These are phyloP conservation scores for Mallotus repandus DNA, from an alignment of 441 rosid species.

Conservation along the genomic window DNA sequence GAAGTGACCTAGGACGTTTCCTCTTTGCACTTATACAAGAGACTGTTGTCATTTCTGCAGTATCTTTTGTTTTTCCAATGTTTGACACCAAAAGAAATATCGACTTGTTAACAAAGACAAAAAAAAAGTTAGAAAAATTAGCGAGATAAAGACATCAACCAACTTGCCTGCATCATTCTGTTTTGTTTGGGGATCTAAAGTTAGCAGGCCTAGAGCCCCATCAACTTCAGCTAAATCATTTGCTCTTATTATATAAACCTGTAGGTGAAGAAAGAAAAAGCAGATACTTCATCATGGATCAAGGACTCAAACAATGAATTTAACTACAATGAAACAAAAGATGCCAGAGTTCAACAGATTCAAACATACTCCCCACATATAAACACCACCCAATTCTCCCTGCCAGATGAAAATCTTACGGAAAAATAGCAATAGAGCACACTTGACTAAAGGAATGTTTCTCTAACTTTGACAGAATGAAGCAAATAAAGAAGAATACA, in stretches of 20 bases:
- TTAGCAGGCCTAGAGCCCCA: constrained; percentile 65
- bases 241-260: constrained; percentile 68
- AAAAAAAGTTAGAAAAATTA: neutral
- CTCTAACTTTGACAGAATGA: neutral
- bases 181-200: constrained; percentile 56
- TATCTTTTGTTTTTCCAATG: constrained; percentile 18
- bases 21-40: constrained; percentile 34
- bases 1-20: constrained; percentile 49
- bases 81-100: constrained; percentile 23
- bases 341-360: neutral
- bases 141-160: constrained; percentile 18
- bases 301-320: neutral
- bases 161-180: constrained; percentile 57
- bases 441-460: neutral
- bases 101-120: constrained; percentile 8
- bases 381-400: neutral
- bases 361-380: too few species aligned
- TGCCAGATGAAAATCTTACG: neutral
- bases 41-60: constrained; percentile 26
- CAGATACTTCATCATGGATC: constrained; percentile 5
- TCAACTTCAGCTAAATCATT: constrained; percentile 58
- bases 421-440: neutral
- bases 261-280: constrained; percentile 18
- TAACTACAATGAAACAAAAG: constrained; percentile 1
- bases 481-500: neutral